These are phyloP conservation scores for Paraphaeosphaeria minitans DNA, from an alignment of 2,329 filamentous ascomycete genomes.

Conservation along the genomic window DNA sequence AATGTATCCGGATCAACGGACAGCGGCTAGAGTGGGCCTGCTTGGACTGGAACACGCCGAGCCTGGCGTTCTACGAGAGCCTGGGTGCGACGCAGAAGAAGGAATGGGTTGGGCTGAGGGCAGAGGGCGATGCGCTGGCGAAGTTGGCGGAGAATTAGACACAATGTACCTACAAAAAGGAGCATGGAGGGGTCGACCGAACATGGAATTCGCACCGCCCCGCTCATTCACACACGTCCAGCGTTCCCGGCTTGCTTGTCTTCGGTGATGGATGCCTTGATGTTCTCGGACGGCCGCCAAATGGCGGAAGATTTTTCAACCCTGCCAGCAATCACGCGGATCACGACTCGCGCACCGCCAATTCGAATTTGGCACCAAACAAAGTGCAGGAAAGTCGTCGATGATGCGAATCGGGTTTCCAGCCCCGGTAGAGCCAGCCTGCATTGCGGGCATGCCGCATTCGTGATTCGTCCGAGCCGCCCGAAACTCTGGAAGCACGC, in stretches of 20 bases:
- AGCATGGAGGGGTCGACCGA: not conserved
- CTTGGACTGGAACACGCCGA: slow-evolving; percentile 90
- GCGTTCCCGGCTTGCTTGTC: no score
- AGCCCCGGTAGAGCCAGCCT: no score
- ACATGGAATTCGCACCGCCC: not conserved
- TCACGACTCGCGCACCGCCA: no score
- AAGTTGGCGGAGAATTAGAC: slow-evolving; percentile 56
- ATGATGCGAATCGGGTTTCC: not conserved
- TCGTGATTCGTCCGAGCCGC: not conserved
- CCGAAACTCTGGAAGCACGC: slow-evolving; percentile 2
- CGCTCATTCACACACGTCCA: not conserved
- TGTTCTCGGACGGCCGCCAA: not conserved
- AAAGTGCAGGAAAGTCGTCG: not conserved
- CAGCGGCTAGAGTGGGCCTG: slow-evolving; percentile 87
- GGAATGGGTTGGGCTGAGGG: slow-evolving; percentile 77
- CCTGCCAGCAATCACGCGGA: not conserved
- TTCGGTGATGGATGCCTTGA: not conserved
- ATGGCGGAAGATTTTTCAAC: not conserved
- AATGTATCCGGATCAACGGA: slow-evolving; percentile 74
- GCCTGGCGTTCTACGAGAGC: slow-evolving; percentile 78
- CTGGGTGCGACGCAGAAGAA: slow-evolving; percentile 68
- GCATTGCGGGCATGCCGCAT: no score
- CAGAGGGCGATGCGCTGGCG: slow-evolving; percentile 68
- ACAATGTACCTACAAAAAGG: not conserved
- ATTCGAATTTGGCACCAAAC: slow-evolving; percentile 4